A percentile compares a stretch with the other conserved stretches of the same genome.
Conservation (phyloP, 106 monocot genomes). For the Phalaenopsis aphrodite region DNA sequence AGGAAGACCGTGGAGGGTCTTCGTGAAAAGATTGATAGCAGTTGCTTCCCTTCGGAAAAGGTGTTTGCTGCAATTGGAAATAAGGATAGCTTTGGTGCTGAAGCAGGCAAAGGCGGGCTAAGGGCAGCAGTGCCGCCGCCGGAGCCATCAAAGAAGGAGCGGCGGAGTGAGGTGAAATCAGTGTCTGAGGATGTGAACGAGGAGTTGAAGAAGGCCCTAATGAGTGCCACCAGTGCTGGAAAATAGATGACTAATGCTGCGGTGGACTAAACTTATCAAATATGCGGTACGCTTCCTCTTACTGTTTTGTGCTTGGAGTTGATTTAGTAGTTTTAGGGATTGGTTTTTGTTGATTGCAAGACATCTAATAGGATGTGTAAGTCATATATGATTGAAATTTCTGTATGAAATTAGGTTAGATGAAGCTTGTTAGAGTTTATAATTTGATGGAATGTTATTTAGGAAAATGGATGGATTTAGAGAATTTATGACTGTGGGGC, state of each 20-base stretch:
- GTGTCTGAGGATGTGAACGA: constrained; percentile 14
- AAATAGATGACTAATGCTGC: neutral
- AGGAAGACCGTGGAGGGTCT: constrained; percentile 25
- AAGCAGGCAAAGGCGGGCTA: neutral
- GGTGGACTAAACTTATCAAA: neutral
- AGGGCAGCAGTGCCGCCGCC: neutral
- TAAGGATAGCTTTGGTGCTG: neutral
- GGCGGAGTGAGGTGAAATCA: neutral
- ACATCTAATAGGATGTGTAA: neutral
- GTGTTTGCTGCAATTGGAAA: neutral
- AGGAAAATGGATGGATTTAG: neutral
- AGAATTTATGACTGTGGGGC: too few species aligned
- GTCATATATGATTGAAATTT: neutral
- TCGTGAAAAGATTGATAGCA: neutral
- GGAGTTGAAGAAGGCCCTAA: constrained; percentile 38
- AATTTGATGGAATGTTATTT: neutral
- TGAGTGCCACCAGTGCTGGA: neutral
- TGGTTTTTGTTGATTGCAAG: neutral
- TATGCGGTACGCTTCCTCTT: neutral
- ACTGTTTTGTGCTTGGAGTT: neutral
- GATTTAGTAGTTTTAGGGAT: neutral
- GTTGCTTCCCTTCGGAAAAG: neutral
- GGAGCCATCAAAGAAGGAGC: constrained; percentile 2
- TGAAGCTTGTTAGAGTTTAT: neutral
- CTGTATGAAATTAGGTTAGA: neutral